These are phyloP conservation scores for Aspergillus piperis DNA, from an alignment of 2,329 filamentous ascomycete species.

Conservation along the genomic window DNA sequence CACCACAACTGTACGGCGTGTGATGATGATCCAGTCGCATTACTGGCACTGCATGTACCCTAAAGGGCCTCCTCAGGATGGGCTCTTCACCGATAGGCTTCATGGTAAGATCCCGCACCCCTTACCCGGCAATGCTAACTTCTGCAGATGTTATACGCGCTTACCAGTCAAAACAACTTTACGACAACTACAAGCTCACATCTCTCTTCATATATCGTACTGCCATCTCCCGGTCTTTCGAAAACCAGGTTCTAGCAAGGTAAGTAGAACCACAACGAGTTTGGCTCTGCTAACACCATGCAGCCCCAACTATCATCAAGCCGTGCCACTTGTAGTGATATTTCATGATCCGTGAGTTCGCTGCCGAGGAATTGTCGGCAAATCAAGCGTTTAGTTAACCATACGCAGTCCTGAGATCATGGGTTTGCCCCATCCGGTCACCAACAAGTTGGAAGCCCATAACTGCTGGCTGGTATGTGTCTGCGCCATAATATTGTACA, in stretches of 20 bases:
- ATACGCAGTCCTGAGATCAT: conserved; percentile 66
- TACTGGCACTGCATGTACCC: conserved; percentile 91
- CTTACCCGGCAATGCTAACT: not conserved
- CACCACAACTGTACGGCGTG: conserved; percentile 59
- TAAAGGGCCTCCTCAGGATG: conserved; percentile 44
- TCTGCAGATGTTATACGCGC: conserved; percentile 70
- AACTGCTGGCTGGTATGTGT: conserved; percentile 81
- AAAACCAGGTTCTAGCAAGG: conserved; percentile 84
- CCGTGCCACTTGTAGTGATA: conserved; percentile 74
- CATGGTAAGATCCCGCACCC: conserved; percentile 50
- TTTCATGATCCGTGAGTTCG: conserved; percentile 81
- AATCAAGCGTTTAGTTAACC: conserved; percentile 14
- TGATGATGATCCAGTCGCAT: conserved; percentile 59
- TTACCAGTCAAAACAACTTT: conserved; percentile 72
- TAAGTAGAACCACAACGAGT: conserved; percentile 35
- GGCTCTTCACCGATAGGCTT: conserved; percentile 56
- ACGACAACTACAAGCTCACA: conserved; percentile 73
- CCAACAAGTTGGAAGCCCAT: conserved; percentile 74
- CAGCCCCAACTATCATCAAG: conserved; percentile 65
- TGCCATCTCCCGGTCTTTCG: conserved; percentile 71
- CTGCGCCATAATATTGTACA: conserved; percentile 16
- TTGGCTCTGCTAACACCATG: not conserved
- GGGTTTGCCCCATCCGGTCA: conserved; percentile 67
- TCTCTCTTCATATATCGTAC: conserved; percentile 77
- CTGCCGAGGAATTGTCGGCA: not conserved